phyloP scores from a whole-genome alignment of 306 rosid genomes.

The Cicer cuneatum region DNA sequence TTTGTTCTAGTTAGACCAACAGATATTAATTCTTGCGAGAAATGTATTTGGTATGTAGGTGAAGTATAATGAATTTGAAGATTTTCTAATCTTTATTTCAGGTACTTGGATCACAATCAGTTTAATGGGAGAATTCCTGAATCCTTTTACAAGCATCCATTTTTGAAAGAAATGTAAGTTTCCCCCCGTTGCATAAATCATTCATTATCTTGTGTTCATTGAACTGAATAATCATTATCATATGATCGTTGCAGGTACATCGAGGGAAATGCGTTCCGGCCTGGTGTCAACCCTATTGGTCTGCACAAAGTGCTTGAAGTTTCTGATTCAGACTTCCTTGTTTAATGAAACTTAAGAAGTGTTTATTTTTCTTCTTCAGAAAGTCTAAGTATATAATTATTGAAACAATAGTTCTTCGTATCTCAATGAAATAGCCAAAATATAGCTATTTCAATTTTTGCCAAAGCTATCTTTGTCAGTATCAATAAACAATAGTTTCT shows the following conservation, averaged over 20 bases:
- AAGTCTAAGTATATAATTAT: conserved; percentile 51
- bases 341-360: conserved; percentile 50
- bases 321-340: conserved; percentile 86
- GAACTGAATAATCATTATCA: conserved; percentile 35
- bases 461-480: conserved; percentile 1
- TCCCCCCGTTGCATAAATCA: conserved; percentile 2
- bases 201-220: conserved; percentile 11
- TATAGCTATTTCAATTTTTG: conserved; percentile 53
- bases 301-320: conserved; percentile 90
- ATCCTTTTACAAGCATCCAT: conserved; percentile 87
- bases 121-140: conserved; percentile 94
- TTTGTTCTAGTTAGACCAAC: not conserved
- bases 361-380: conserved; percentile 38
- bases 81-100: conserved; percentile 40
- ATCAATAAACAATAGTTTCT: conserved; percentile 36
- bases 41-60: conserved; percentile 32
- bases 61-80: conserved; percentile 17
- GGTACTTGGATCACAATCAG: conserved; percentile 98
- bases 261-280: conserved; percentile 86
- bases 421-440: conserved; percentile 55
- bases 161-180: conserved; percentile 97
- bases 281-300: conserved; percentile 87
- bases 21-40: not conserved
- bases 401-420: conserved; percentile 49
- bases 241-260: conserved; percentile 62